Evolutionary conservation across 352 stramenopile genomes (phyloP), one percentile per base, ranked within the genome.

Genomic region (Blastocystis sp.): DNA sequence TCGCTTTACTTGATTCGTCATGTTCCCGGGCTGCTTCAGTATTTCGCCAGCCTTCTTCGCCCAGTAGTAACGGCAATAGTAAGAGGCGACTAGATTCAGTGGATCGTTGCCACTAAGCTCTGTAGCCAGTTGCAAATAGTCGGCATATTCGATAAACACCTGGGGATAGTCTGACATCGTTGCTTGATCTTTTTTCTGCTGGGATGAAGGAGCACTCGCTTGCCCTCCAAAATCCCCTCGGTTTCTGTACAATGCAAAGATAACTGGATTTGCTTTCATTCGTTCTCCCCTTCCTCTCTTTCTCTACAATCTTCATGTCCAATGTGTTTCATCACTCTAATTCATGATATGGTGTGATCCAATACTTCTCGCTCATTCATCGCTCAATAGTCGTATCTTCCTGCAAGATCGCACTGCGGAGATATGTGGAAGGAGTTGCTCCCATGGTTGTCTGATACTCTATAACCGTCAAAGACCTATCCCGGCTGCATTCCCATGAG

Each of bases 131-230:
- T 11, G 4, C 40, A 77, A 61, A 60, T 77, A 77, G 3, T 48
- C 24, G 21, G 40, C 43, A 28, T 38, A 21, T 6, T 77, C 68
- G 43, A 61, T 24, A 14, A 77, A 77, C 11, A 38, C 14, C 52
- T 77, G 6, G 17, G 68, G 68, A 60, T 77, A 77, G 28, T 77
- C 68, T 60, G 40, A 61, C 68, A 77, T 77, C 24, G 42, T 76
- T 54, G 4, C 52, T 24, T 10, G 10, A 9, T 10, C 65, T 48
- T 7, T 21, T 63, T 63, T 63, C n/a, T 19, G 59, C 17, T 63
- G 17, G n/a, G 59, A n/a, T 63, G n/a, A 63, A 19, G 17, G 17
- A 63, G n/a, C 17, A 63, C 59, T 63, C n/a, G 17, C 59, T 63
- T 63, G n/a, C 17, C n/a, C 17, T 63, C 59, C 59, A 63, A 63